These are phyloP conservation scores for Calocybe gambosa DNA, from an alignment of 1,284 basidiomycete genomes.

Conservation along the genomic window DNA sequence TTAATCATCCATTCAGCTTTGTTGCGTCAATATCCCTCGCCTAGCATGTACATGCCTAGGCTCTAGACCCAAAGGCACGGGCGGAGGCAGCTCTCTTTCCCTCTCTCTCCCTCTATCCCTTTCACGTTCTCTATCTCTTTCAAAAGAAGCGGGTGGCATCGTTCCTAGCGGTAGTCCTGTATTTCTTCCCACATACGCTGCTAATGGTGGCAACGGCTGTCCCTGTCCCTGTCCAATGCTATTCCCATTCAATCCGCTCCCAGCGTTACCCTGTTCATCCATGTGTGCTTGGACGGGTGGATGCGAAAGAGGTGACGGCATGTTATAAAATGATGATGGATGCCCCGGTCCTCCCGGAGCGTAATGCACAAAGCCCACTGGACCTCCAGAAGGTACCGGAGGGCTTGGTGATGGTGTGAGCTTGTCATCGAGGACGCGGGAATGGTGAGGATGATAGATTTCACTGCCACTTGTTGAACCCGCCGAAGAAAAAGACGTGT, in stretches of 20 bases:
- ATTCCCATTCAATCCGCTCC: conserved; percentile 1
- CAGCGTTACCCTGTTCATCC: background rate
- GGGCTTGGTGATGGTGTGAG: conserved; percentile 51
- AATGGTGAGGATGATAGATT: conserved; percentile 42
- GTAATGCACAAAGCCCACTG: conserved; percentile 50
- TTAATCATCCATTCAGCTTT: conserved; percentile 17
- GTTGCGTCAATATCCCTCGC: conserved; percentile 32
- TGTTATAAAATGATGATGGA: conserved; percentile 28
- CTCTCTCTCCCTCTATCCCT: conserved; percentile 41
- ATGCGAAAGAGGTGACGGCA: conserved; percentile 44
- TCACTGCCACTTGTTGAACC: conserved; percentile 51
- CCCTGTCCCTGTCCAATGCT: conserved; percentile 5
- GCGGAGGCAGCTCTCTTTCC: conserved; percentile 29
- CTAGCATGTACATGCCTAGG: conserved; percentile 23
- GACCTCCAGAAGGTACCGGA: conserved; percentile 23
- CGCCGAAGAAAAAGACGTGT: conserved; percentile 44
- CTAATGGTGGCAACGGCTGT: conserved; percentile 3
- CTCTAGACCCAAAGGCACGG: conserved; percentile 33
- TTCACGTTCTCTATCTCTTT: conserved; percentile 26
- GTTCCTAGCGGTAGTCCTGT: conserved; percentile 29
- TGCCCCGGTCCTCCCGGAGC: conserved; percentile 23
- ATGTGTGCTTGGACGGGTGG: background rate
- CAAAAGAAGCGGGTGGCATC: conserved; percentile 43
- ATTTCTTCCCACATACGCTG: conserved; percentile 4
- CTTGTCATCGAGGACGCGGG: conserved; percentile 28